phyloP scores from a whole-genome alignment of 2,329 filamentous ascomycete genomes.

The Alternaria conjuncta region DNA sequence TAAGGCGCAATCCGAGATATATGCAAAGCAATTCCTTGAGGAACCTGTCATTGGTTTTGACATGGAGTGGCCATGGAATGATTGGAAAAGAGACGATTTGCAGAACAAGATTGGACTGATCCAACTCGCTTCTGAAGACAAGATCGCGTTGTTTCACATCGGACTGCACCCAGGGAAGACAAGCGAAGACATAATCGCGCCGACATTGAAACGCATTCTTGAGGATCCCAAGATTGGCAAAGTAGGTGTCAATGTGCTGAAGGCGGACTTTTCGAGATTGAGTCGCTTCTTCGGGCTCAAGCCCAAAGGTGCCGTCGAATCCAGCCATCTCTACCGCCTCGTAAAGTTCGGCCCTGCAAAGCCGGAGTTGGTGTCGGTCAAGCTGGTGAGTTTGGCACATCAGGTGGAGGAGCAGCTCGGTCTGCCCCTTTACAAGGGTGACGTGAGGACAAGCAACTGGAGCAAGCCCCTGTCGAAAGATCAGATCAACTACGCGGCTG shows the following conservation, averaged over 20 bases:
- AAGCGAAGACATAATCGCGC: slow-evolving; percentile 67
- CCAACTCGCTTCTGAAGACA: slow-evolving; percentile 78
- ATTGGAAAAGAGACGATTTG: slow-evolving; percentile 56
- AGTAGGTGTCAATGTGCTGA: slow-evolving; percentile 74
- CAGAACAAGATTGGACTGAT: slow-evolving; percentile 80
- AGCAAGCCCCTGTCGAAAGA: slow-evolving; percentile 63
- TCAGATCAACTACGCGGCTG: slow-evolving; percentile 78
- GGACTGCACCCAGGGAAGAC: slow-evolving; percentile 60
- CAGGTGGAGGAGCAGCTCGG: slow-evolving; percentile 75
- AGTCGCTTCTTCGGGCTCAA: slow-evolving; percentile 69
- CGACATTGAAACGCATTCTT: slow-evolving; percentile 73
- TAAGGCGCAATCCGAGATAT: slow-evolving; percentile 69
- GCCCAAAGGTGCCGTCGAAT: slow-evolving; percentile 73
- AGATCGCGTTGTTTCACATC: slow-evolving; percentile 82
- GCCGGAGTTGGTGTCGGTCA: slow-evolving; percentile 45
- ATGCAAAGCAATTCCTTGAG: slow-evolving; percentile 69
- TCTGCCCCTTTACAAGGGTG: slow-evolving; percentile 80
- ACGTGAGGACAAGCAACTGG: slow-evolving; percentile 80
- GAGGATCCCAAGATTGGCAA: slow-evolving; percentile 75
- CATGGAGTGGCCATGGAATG: slow-evolving; percentile 75
- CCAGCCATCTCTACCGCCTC: slow-evolving; percentile 81
- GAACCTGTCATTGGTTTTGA: slow-evolving; percentile 85
- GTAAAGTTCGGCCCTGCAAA: slow-evolving; percentile 69
- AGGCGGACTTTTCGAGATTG: slow-evolving; percentile 68
- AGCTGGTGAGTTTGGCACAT: slow-evolving; percentile 67